phyloP scores from a whole-genome alignment of 257 asterid genomes.

The Lycium barbarum region DNA sequence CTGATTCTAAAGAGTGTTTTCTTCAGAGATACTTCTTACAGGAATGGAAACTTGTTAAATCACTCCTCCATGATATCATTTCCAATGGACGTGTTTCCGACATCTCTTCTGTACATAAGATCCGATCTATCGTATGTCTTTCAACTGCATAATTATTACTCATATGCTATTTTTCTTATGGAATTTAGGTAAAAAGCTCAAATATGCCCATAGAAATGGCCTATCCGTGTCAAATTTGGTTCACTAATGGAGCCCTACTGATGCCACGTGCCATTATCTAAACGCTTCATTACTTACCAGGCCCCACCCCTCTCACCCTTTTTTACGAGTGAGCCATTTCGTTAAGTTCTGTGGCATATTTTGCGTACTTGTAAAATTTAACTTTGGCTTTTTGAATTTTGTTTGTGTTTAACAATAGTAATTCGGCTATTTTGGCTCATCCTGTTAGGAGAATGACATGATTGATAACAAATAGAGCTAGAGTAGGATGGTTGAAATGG shows the following conservation, averaged over 20 bases:
- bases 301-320: too few species aligned
- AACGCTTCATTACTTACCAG: too few species aligned
- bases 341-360: too few species aligned
- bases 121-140: constrained; percentile 74
- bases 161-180: background rate
- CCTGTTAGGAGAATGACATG: background rate
- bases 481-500: background rate
- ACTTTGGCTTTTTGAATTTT: background rate
- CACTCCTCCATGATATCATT: constrained; percentile 76
- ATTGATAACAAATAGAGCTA: background rate
- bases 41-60: constrained; percentile 90
- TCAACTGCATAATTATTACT: background rate
- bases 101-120: constrained; percentile 69
- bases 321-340: too few species aligned
- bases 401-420: background rate
- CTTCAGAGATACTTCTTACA: constrained; percentile 84
- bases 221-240: too few species aligned
- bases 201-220: too few species aligned
- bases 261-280: too few species aligned
- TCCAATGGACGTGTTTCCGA: constrained; percentile 69
- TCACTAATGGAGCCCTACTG: too few species aligned
- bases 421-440: background rate
- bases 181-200: background rate
- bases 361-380: background rate
- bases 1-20: constrained; percentile 78